Percentiles rank a stretch among this genome's conserved stretches.
phyloP scores from a whole-genome alignment of 768 basidiomycete species.

The Mycena leptocephala region DNA sequence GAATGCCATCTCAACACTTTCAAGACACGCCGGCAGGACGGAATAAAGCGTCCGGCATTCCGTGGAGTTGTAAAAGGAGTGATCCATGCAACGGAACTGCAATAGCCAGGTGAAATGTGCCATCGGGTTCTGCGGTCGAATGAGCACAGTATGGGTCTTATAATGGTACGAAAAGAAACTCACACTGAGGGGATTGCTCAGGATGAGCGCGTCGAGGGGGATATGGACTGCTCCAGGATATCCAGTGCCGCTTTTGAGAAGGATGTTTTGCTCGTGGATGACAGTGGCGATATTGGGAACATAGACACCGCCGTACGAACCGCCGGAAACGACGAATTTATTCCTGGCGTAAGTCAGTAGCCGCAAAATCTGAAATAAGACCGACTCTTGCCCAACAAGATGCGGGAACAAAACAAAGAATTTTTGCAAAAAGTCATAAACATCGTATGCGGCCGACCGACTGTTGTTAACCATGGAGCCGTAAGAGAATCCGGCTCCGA shows the following conservation, averaged over 20 bases:
- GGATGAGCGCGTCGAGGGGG: conserved; percentile 46
- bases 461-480: conserved; percentile 50
- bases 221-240: conserved; percentile 37
- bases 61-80: conserved; percentile 42
- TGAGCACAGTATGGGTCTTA: neutral
- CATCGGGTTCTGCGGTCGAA: conserved; percentile 35
- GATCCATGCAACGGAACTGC: conserved; percentile 42
- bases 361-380: neutral
- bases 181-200: conserved; percentile 39
- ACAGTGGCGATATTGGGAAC: conserved; percentile 49
- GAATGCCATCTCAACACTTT: conserved; percentile 26
- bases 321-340: conserved; percentile 41
- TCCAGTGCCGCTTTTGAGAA: conserved; percentile 27
- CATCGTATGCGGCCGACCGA: conserved; percentile 47
- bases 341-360: neutral
- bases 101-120: conserved; percentile 45
- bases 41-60: conserved; percentile 36
- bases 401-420: conserved; percentile 39
- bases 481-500: conserved; percentile 52
- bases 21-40: conserved; percentile 40
- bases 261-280: conserved; percentile 48
- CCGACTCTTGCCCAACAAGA: neutral
- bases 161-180: too few relatives aligned
- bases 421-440: conserved; percentile 53
- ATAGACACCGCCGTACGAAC: conserved; percentile 50